Conservation (phyloP, 176 grass and related monocot species). For the Oryza longistaminata region DNA sequence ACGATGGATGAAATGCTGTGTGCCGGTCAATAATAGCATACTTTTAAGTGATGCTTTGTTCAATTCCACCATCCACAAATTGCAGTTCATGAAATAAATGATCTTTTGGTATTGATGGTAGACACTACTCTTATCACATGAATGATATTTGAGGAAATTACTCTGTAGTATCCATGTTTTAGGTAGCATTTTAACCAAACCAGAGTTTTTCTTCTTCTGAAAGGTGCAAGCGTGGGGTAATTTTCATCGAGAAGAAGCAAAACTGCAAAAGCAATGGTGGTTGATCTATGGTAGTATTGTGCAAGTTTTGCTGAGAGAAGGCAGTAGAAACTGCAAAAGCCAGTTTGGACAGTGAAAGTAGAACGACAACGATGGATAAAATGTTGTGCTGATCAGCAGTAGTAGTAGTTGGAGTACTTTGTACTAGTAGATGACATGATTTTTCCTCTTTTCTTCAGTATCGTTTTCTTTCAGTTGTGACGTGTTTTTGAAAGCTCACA, state of each 20-base stretch:
- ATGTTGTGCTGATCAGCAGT: neutral
- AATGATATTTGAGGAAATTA: neutral
- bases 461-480: neutral
- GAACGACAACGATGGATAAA: neutral
- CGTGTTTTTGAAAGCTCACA: neutral
- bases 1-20: neutral
- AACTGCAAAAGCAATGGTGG: neutral
- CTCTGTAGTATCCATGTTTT: neutral
- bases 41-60: conserved; percentile 1
- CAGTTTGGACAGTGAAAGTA: neutral
- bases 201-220: neutral
- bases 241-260: neutral
- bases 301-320: neutral
- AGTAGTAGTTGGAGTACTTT: no score
- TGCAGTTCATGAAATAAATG: neutral
- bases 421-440: no score
- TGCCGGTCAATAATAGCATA: neutral
- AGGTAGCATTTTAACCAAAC: neutral
- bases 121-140: no score
- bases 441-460: neutral
- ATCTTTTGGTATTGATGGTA: neutral
- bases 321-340: neutral
- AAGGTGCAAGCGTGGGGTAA: neutral
- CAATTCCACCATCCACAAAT: neutral
- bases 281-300: no score